Base-by-base conservation (phyloP, 192 early-diverging fungal genomes). In the Backusella tarrabulga region DNA sequence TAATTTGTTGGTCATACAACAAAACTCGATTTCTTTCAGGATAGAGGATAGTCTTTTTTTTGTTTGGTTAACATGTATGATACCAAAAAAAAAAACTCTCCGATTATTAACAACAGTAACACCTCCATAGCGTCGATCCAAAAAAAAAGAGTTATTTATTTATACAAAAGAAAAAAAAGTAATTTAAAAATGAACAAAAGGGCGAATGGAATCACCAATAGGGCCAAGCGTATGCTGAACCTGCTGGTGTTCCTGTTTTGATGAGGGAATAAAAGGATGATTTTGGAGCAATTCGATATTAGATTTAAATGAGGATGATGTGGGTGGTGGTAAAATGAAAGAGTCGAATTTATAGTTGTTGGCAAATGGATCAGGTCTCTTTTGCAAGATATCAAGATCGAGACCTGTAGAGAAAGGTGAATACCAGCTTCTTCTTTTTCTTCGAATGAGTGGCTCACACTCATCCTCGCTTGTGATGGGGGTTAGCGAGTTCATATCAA, bases 381-480 rank as follows among this genome's bases (percentile, higher is more conserved):
- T 66, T 34, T 38, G 74, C 38, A 75, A 19, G n/a, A 75, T 75
- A 15, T 75, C 74, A 17, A 75, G 52, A 21, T 75, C 74, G 15
- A 75, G 42, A 5, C 74, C 74, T 44, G 74, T 75, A 11, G 63
- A 46, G 32, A 75, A 75, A 34, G 74, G 74, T 6, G 74, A 75
- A 67, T 75, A 75, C 56, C 56, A 63, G 56, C 56, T 63, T 50
- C 56, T 63, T 63, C 23, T 23, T 23, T 26, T 63, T 63, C 56
- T 63, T 34, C 9, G 50, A 6, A 32, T 50, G n/a, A 23, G 15
- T 26, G 29, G 54, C 14, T 56, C 32, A 26, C 9, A n/a, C 66
- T 75, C 73, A 75, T 75, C 73, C 7, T 75, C 74, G 35, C 66
- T 68, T 34, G 63, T 42, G 19, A 75, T 44, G 14, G 74, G 74